Evolutionary conservation across 495 filamentous ascomycete species (phyloP).

Genomic region (Bryoglossum gracile): DNA sequence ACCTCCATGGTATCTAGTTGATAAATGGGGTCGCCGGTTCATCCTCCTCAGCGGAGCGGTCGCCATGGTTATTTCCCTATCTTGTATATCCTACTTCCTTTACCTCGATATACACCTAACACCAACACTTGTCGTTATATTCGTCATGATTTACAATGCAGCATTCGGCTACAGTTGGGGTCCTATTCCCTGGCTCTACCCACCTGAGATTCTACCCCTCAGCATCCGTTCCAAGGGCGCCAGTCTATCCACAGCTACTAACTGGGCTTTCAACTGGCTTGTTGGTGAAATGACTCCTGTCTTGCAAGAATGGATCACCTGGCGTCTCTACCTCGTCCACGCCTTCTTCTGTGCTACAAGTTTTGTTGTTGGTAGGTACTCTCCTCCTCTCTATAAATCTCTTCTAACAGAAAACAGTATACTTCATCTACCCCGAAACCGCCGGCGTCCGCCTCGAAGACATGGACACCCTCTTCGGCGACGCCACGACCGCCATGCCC

Average conservation of each 20-base stretch:
- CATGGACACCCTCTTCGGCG: constrained; percentile 87
- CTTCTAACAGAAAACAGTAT: constrained; percentile 72
- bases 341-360: constrained; percentile 95
- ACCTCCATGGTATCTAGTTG: constrained; percentile 96
- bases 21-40: constrained; percentile 80
- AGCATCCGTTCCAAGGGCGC: constrained; percentile 98
- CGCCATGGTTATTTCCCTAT: constrained; percentile 86
- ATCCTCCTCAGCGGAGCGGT: constrained; percentile 89
- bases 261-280: constrained; percentile 98
- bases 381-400: constrained; percentile 2
- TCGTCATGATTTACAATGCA: constrained; percentile 98
- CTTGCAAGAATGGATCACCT: constrained; percentile 81
- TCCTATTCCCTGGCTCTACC: constrained; percentile 96
- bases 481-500: constrained; percentile 72
- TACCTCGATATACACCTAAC: constrained; percentile 74
- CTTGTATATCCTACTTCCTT: constrained; percentile 90
- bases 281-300: constrained; percentile 93
- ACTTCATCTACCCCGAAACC: constrained; percentile 95
- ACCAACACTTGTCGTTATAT: constrained; percentile 76
- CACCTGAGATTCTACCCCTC: constrained; percentile 91
- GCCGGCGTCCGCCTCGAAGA: constrained; percentile 92
- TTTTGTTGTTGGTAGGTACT: constrained; percentile 83
- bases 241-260: constrained; percentile 90
- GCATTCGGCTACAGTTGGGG: constrained; percentile 99
- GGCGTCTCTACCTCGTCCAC: constrained; percentile 90